Base-by-base conservation (phyloP, 257 asterid species). In the Nicotiana obtusifolia region DNA sequence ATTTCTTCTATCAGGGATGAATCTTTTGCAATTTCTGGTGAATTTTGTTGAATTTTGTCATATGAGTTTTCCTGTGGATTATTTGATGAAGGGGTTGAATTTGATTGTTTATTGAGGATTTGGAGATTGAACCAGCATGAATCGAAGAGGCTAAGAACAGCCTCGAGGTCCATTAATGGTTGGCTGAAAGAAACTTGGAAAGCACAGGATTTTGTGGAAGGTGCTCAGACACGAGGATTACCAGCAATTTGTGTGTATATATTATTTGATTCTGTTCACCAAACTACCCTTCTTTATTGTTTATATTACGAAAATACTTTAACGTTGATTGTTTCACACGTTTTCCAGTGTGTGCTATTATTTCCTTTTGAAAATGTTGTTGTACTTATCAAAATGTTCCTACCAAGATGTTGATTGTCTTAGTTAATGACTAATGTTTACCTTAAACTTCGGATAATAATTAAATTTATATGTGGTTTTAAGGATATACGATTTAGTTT, bases 91-190 rank as follows among this genome's bases (percentile, higher is more conserved):
- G 56, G 41, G 52, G 68, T 65, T 9, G 37, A 8, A 13, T 67
- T 54, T 14, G 84, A 33, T 20, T 26, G 67, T 13, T 67, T 71
- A 37, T 41, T 57, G 85, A 90, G 83, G 64, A 86, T 83, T 64
- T 71, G 69, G 15, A 26, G 82, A 28, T 64, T 37, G 82, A 88
- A 92, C 97, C 97, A 90, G 76, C 59, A 81, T 1, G 83, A 76
- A 82, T 91, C 92, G 49, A 89, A 82, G 78, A 86, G 90, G 75
- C 30, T 77, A 53, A 91, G 80, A 7, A 88, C 66, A 33, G 86
- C 90, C 62, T 86, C 87, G 15, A 86, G 84, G 66, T 90, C 91
- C 94, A 89, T 89, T 16, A 53, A 73, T 24, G 77, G 84, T 57
- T 41, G 64, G 80, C 81, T 52, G 66, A 19, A 64, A 30, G 30